Evolutionary conservation across 768 basidiomycete genomes (phyloP).

Genomic region (Grammothele lineata): DNA sequence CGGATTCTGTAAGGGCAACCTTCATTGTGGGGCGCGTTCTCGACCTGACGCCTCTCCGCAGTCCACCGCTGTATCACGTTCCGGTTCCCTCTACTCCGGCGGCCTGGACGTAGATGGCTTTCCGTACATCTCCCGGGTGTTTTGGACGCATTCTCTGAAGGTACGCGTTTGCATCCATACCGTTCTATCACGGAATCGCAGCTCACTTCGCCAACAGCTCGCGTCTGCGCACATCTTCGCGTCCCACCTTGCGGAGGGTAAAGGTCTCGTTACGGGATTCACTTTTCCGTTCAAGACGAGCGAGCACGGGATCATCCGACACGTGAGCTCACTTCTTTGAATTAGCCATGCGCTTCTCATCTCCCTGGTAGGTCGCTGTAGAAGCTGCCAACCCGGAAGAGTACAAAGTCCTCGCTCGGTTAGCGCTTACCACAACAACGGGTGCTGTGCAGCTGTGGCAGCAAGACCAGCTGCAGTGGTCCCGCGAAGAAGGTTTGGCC

Average conservation of each 20-base stretch:
- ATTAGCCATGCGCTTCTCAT: constrained; percentile 3
- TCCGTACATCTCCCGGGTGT: constrained; percentile 57
- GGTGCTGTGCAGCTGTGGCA: constrained; percentile 78
- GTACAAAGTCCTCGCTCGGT: constrained; percentile 33
- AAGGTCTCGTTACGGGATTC: constrained; percentile 46
- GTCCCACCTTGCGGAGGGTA: constrained; percentile 41
- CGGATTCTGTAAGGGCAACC: constrained; percentile 43
- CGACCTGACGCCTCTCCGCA: constrained; percentile 18
- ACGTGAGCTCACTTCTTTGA: constrained; percentile 45
- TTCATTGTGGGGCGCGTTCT: not conserved
- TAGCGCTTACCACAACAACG: constrained; percentile 65
- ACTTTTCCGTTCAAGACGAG: constrained; percentile 62
- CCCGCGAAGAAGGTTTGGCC: constrained; percentile 75
- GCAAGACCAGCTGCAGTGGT: constrained; percentile 59
- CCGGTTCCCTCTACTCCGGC: constrained; percentile 55
- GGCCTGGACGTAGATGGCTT: constrained; percentile 45
- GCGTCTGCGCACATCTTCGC: constrained; percentile 52
- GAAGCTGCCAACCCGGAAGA: constrained; percentile 42
- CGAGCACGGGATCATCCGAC: constrained; percentile 62
- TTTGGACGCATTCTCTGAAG: constrained; percentile 54
- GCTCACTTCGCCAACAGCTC: too few relatives aligned
- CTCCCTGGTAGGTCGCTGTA: constrained; percentile 41
- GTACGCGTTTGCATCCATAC: too few relatives aligned
- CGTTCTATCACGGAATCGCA: too few relatives aligned
- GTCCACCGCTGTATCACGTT: constrained; percentile 38